Conservation (phyloP, 495 filamentous ascomycete genomes). For the Hypoxylon crocopeplum region DNA sequence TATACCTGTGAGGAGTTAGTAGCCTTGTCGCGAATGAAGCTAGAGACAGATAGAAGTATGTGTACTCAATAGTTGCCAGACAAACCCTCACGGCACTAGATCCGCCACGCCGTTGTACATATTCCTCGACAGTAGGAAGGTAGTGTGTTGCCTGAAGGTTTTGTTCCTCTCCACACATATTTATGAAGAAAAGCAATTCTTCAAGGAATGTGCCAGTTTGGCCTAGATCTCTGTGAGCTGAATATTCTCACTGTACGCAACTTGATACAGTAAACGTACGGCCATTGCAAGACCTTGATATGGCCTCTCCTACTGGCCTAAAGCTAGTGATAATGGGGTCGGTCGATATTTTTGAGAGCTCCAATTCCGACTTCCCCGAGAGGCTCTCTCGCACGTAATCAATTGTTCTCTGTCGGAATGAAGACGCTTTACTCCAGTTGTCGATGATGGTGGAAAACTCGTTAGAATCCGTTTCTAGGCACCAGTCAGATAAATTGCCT, state of each 20-base stretch:
- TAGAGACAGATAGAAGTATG: not conserved
- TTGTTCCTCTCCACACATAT: constrained; percentile 18
- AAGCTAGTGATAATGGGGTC: constrained; percentile 8
- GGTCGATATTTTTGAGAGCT: not conserved
- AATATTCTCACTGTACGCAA: not conserved
- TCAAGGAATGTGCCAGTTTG: constrained; percentile 6
- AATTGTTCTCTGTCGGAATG: constrained; percentile 10
- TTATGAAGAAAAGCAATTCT: constrained; percentile 7
- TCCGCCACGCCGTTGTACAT: not conserved
- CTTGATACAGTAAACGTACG: not conserved
- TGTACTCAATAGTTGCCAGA: constrained; percentile 14
- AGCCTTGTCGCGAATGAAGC: no score
- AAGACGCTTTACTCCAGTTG: constrained; percentile 7
- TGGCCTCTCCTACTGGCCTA: constrained; percentile 8
- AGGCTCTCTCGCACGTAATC: constrained; percentile 12
- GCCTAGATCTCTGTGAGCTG: constrained; percentile 1
- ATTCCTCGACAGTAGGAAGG: constrained; percentile 25
- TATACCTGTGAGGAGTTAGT: constrained; percentile 5
- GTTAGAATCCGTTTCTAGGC: constrained; percentile 14
- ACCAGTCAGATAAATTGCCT: not conserved
- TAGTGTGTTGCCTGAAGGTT: not conserved
- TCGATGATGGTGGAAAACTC: constrained; percentile 11
- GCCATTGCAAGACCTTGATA: constrained; percentile 8
- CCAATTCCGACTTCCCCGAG: not conserved
- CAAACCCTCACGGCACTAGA: constrained; percentile 6